These are phyloP conservation scores for Tolypocladium endophyticum DNA, from an alignment of 2,329 filamentous ascomycete species.

Conservation along the genomic window DNA sequence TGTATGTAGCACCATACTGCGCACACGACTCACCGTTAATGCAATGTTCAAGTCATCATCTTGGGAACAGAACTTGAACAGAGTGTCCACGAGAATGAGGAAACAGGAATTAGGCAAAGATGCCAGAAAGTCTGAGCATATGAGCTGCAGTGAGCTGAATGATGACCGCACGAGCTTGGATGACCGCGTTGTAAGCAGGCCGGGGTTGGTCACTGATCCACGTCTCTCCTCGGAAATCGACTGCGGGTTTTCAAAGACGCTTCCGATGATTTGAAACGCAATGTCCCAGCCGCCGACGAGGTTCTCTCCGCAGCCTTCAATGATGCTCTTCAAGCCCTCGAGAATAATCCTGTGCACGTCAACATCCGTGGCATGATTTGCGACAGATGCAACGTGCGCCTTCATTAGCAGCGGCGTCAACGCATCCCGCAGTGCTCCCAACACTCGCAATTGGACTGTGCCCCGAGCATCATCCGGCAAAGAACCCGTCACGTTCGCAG, in stretches of 20 bases:
- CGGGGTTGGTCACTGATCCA: slow-evolving; percentile 17
- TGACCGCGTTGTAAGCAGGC: slow-evolving; percentile 45
- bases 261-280: slow-evolving; percentile 75
- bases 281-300: slow-evolving; percentile 76
- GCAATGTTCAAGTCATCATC: slow-evolving; percentile 91
- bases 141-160: slow-evolving; percentile 81
- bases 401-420: slow-evolving; percentile 42
- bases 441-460: slow-evolving; percentile 59
- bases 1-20: not conserved
- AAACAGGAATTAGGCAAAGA: slow-evolving; percentile 63
- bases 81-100: slow-evolving; percentile 69
- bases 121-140: slow-evolving; percentile 87
- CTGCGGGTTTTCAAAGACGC: slow-evolving; percentile 53
- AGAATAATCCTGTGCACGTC: slow-evolving; percentile 74
- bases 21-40: slow-evolving; percentile 56
- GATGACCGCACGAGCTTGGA: slow-evolving; percentile 72
- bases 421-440: slow-evolving; percentile 55
- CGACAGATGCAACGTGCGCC: slow-evolving; percentile 42
- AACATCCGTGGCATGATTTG: slow-evolving; percentile 54
- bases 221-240: slow-evolving; percentile 21
- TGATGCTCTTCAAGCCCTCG: slow-evolving; percentile 68
- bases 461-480: slow-evolving; percentile 41
- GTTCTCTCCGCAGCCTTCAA: slow-evolving; percentile 82
- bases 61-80: slow-evolving; percentile 84
- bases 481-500: slow-evolving; percentile 43